Conservation (phyloP, 495 filamentous ascomycete genomes). For the Parathielavia appendiculata region DNA sequence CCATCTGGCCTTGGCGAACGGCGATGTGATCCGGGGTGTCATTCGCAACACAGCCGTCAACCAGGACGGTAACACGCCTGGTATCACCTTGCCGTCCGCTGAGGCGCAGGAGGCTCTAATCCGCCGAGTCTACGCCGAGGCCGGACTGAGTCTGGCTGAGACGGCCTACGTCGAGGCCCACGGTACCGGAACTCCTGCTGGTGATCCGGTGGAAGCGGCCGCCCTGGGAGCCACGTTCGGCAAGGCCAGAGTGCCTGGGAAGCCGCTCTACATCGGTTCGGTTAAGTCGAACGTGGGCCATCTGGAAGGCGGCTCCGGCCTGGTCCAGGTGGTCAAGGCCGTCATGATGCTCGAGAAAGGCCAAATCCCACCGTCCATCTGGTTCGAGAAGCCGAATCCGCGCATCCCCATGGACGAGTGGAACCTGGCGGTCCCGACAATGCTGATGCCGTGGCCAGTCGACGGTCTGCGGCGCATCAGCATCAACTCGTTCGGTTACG, state of each 20-base stretch:
- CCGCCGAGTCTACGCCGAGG: slow-evolving; percentile 5
- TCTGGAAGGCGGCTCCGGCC: slow-evolving; percentile 47
- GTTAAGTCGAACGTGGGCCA: slow-evolving; percentile 57
- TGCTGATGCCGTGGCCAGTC: slow-evolving; percentile 8
- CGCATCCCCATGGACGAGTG: slow-evolving; percentile 39
- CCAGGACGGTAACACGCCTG: slow-evolving; percentile 37
- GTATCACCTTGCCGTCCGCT: slow-evolving; percentile 33
- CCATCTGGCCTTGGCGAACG: slow-evolving; percentile 41
- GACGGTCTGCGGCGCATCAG: slow-evolving; percentile 12
- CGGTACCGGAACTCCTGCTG: slow-evolving; percentile 49
- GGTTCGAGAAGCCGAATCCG: slow-evolving; percentile 41
- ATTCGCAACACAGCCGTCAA: slow-evolving; percentile 38
- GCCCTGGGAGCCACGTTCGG: slow-evolving; percentile 28
- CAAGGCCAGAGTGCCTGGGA: not conserved
- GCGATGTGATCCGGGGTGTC: slow-evolving; percentile 50
- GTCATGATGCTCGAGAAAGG: slow-evolving; percentile 49
- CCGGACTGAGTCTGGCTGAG: slow-evolving; percentile 28
- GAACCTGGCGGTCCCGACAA: slow-evolving; percentile 32
- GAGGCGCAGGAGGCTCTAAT: slow-evolving; percentile 39
- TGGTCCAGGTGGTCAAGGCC: slow-evolving; percentile 52
- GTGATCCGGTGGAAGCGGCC: slow-evolving; percentile 44
- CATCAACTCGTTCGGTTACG: slow-evolving; percentile 43
- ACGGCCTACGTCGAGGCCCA: slow-evolving; percentile 48
- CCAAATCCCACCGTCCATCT: slow-evolving; percentile 35
- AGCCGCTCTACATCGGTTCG: not conserved